These are phyloP conservation scores for Paxillus involutus DNA, from an alignment of 768 basidiomycete species.

Conservation along the genomic window DNA sequence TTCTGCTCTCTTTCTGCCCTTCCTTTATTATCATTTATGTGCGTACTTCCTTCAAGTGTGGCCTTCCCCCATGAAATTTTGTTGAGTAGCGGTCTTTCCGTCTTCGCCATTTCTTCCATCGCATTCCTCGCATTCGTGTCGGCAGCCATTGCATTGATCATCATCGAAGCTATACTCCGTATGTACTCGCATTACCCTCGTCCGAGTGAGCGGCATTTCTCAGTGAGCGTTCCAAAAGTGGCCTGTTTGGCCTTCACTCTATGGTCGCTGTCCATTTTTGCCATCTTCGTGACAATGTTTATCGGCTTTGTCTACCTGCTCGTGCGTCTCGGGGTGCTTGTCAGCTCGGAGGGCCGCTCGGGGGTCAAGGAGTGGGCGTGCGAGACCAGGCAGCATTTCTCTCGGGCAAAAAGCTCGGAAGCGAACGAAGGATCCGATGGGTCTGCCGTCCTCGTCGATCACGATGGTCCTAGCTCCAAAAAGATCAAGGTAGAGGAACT, in stretches of 20 bases:
- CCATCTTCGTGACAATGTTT: conserved; percentile 34
- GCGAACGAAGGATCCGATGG: conserved; percentile 23
- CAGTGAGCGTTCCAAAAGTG: conserved; percentile 22
- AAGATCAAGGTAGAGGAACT: conserved; percentile 21
- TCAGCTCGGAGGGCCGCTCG: conserved; percentile 34
- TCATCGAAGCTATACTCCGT: conserved; percentile 32
- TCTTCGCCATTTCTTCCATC: conserved; percentile 37
- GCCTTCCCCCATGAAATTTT: conserved; percentile 8
- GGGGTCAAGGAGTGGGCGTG: conserved; percentile 30
- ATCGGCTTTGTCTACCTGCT: conserved; percentile 32
- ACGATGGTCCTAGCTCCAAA: conserved; percentile 15
- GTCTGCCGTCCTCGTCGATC: conserved; percentile 23
- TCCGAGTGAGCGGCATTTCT: neutral
- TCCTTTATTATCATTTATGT: conserved; percentile 40
- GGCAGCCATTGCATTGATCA: conserved; percentile 31
- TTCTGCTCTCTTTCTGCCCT: conserved; percentile 37
- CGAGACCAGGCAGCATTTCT: conserved; percentile 27
- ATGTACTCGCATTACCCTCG: neutral
- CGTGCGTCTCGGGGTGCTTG: conserved; percentile 33
- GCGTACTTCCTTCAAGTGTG: conserved; percentile 13
- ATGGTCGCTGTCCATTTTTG: conserved; percentile 31
- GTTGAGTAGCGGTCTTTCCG: conserved; percentile 26
- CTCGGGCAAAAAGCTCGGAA: conserved; percentile 12
- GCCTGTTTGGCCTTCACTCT: conserved; percentile 33
- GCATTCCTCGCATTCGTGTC: conserved; percentile 37